Evolutionary conservation across 495 filamentous ascomycete genomes (phyloP), one percentile per base, ranked within the genome.

Genomic region (Lindgomyces ingoldianus): DNA sequence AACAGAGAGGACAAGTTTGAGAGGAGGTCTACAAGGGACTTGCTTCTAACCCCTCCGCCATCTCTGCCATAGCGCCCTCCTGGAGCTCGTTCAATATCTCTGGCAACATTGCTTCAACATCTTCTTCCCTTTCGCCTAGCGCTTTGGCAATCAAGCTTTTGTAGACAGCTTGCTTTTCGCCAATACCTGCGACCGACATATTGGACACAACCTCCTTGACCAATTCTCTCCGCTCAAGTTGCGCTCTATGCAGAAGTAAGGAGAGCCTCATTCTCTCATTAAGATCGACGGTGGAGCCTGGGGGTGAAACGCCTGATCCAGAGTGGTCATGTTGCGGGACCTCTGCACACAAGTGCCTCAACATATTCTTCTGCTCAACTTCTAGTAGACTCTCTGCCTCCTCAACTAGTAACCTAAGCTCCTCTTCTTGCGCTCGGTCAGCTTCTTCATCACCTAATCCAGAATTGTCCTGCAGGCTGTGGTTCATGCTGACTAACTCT

Each of bases 301-400:
- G n/a, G n/a, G n/a, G n/a, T n/a, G n/a, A n/a, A n/a, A n/a, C n/a
- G n/a, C n/a, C n/a, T n/a, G n/a, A n/a, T n/a, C n/a, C n/a, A n/a
- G n/a, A 16, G 29, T 42, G 30, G 52, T 60, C 45, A 24, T 21
- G 29, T 29, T 52, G 25, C 66, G 62, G 14, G 56, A 53, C 51
- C 10, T 24, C 25, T 2, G 14, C 16, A 24, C 42, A 55, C 8
- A 66, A 16, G 3, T 47, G 50, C 16, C 62, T 25, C 22, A 73
- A 50, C 39, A 72, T 68, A 16, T 19, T n/a, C 9, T 55, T 56
- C 45, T 76, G 70, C 48, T 77, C 85, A 59, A 88, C 79, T 48
- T 91, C 88, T 4, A 93, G 79, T 45, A 96, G 89, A 26, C 87
- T 86, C 70, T 91, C 89, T 52, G 90, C 82, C 18, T 86, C 84